Conservation (phyloP, 2,329 filamentous ascomycete genomes). For the Phialocephala subalpina region DNA sequence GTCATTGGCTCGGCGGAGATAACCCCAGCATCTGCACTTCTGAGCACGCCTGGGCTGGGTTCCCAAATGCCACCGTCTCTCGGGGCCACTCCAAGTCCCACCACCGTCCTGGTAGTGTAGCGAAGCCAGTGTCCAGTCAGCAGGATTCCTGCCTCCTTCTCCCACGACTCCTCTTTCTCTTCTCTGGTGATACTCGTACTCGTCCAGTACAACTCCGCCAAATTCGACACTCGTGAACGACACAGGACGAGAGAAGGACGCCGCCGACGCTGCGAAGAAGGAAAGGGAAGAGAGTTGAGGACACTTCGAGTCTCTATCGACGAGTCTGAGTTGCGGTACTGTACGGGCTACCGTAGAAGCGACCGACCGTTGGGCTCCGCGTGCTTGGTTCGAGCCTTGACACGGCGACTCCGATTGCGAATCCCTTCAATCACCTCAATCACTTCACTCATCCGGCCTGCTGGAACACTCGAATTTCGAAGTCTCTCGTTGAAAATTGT, state of each 20-base stretch:
- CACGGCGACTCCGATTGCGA: conserved; percentile 19
- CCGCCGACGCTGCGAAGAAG: not conserved
- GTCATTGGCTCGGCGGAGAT: not conserved
- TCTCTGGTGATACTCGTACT: not conserved
- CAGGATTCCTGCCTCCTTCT: conserved; percentile 3
- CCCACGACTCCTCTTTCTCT: conserved; percentile 3
- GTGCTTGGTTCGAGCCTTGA: conserved; percentile 2
- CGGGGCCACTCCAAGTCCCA: not conserved
- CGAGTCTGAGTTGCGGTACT: not conserved
- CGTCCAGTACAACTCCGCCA: not conserved
- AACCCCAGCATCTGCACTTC: not conserved
- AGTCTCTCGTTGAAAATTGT: not conserved
- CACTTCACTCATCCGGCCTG: not conserved
- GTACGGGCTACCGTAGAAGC: conserved; percentile 10
- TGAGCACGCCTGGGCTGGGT: not conserved
- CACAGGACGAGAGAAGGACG: not conserved
- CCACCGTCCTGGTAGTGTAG: not conserved
- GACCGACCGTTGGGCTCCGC: conserved; percentile 5
- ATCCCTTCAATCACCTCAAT: conserved; percentile 9
- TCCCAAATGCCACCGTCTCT: not conserved
- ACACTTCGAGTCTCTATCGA: conserved; percentile 2
- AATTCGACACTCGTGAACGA: not conserved
- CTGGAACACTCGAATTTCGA: conserved; percentile 3
- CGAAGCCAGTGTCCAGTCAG: conserved; percentile 9
- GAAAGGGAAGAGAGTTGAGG: not conserved